These are phyloP conservation scores for Penicillium soppii DNA, from an alignment of 495 filamentous ascomycete genomes.

Conservation along the genomic window DNA sequence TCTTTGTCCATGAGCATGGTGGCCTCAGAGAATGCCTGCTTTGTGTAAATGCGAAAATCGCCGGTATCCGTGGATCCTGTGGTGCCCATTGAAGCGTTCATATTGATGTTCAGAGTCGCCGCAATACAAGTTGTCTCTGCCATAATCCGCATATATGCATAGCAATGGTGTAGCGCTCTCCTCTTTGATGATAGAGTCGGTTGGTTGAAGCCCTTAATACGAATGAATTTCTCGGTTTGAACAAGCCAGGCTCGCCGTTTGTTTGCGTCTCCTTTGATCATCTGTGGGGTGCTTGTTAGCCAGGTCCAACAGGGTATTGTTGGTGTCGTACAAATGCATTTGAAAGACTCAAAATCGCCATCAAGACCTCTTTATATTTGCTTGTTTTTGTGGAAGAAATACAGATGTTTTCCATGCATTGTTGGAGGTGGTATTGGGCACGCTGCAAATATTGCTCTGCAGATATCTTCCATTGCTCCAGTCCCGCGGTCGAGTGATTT, in stretches of 20 bases:
- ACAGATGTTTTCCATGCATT: conserved; percentile 12
- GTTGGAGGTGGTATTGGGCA: conserved; percentile 10
- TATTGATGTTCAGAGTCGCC: not conserved
- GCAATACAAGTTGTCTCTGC: conserved; percentile 22
- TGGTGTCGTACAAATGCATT: conserved; percentile 19
- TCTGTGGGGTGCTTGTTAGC: conserved; percentile 4
- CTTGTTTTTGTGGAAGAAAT: conserved; percentile 1
- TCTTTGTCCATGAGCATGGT: conserved; percentile 24
- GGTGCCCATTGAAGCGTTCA: not conserved
- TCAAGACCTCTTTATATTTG: conserved; percentile 25
- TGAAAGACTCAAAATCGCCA: conserved; percentile 20
- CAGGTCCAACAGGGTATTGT: not conserved
- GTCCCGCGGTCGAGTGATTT: not conserved
- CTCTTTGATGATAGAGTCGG: conserved; percentile 16
- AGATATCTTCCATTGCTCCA: conserved; percentile 2
- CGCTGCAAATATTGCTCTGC: conserved; percentile 8
- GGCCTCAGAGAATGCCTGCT: conserved; percentile 10
- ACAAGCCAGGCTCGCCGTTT: conserved; percentile 13
- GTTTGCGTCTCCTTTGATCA: conserved; percentile 20
- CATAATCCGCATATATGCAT: conserved; percentile 28
- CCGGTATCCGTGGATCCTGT: not conserved
- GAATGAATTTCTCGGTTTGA: conserved; percentile 20
- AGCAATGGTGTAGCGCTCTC: conserved; percentile 22
- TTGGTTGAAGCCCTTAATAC: conserved; percentile 13
- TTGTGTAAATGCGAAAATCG: conserved; percentile 16